phyloP scores from a whole-genome alignment of 1,139 yeast genomes.

The Meyerozyma sp. region DNA sequence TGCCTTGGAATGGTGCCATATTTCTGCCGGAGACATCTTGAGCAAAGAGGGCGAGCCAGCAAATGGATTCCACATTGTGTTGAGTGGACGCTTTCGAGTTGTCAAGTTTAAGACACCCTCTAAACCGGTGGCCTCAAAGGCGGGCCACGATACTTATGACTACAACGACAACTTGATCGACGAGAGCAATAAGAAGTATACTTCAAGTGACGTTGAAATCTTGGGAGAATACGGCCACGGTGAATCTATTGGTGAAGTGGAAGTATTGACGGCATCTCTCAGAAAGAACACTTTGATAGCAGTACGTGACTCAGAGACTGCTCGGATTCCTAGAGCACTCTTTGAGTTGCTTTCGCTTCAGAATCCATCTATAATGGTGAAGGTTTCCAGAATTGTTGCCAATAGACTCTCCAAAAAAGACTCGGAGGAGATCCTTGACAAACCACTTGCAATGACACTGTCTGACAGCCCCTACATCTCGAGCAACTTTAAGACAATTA shows the following conservation, averaged over 20 bases:
- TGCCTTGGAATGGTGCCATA: constrained; percentile 92
- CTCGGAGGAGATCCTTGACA: not conserved
- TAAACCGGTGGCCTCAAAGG: constrained; percentile 7
- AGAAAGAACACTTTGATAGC: constrained; percentile 77
- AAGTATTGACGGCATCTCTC: constrained; percentile 79
- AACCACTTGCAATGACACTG: constrained; percentile 13
- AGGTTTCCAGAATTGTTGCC: constrained; percentile 86
- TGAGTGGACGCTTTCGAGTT: constrained; percentile 85
- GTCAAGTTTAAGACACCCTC: constrained; percentile 25
- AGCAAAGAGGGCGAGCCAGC: constrained; percentile 85
- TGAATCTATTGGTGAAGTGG: constrained; percentile 91
- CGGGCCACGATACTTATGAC: constrained; percentile 8
- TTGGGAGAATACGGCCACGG: constrained; percentile 90
- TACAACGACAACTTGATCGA: constrained; percentile 15
- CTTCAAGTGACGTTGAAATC: constrained; percentile 28
- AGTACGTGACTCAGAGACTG: constrained; percentile 88
- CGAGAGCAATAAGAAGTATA: constrained; percentile 6
- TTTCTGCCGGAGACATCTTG: constrained; percentile 76
- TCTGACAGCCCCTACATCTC: constrained; percentile 27
- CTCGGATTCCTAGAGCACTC: constrained; percentile 83
- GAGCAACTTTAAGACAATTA: constrained; percentile 70
- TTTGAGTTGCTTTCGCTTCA: constrained; percentile 81
- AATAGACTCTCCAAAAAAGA: constrained; percentile 32
- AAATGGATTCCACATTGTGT: constrained; percentile 84
- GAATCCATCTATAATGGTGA: constrained; percentile 87